These are phyloP conservation scores for Gossypium armourianum DNA, from an alignment of 441 rosid species.

Conservation along the genomic window DNA sequence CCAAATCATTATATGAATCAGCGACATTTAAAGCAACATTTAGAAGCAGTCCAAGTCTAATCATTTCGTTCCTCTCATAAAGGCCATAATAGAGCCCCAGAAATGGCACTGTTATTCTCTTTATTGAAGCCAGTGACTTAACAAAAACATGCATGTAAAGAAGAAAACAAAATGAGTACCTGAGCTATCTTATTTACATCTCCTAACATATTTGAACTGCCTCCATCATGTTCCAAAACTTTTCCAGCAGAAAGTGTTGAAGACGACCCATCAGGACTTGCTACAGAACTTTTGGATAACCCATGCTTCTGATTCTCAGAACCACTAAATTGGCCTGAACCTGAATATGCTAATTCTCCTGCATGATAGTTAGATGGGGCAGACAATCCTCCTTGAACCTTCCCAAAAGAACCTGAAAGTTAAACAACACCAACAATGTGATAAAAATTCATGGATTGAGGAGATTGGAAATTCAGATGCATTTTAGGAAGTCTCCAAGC, in stretches of 20 bases:
- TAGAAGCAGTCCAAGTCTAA: not conserved
- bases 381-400: constrained; percentile 43
- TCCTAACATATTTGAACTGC: constrained; percentile 32
- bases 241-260: constrained; percentile 30
- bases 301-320: constrained; percentile 19
- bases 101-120: not conserved
- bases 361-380: constrained; percentile 27
- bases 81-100: not conserved
- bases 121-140: not conserved
- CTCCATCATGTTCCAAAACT: constrained; percentile 41
- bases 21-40: not conserved
- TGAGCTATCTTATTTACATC: constrained; percentile 40
- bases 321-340: constrained; percentile 25
- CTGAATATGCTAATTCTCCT: constrained; percentile 35
- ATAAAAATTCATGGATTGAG: not conserved
- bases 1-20: not conserved
- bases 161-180: constrained; percentile 24
- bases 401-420: constrained; percentile 42
- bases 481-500: not conserved
- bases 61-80: not conserved
- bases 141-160: not conserved
- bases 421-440: constrained; percentile 9
- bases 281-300: constrained; percentile 15
- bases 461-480: not conserved
- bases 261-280: constrained; percentile 29